Evolutionary conservation across 2,329 filamentous ascomycete species (phyloP), one percentile per base, ranked within the genome.

Genomic region (Anthostomella pinea): DNA sequence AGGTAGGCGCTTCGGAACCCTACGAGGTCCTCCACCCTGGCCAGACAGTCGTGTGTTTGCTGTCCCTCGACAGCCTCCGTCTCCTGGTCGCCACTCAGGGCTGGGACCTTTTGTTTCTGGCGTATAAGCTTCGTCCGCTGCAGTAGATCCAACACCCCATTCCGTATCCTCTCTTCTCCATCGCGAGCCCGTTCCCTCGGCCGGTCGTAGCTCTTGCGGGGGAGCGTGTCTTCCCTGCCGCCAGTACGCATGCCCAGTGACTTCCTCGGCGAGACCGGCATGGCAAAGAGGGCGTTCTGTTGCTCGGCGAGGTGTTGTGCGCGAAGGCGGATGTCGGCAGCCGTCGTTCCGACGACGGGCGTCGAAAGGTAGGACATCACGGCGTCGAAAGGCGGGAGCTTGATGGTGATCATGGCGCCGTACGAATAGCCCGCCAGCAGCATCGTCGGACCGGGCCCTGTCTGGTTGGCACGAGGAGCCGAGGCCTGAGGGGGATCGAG

Each of bases 361-460:
- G 64, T 58, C 6, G 64, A 56, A 49, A 93, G 88, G 1, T 73
- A 63, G 2, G 70, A 59, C 16, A 87, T 62, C 18, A 94, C 77
- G 0, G 69, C 62, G 8, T 68, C 59, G 22, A 83, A 63, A 0
- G 79, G 69, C 0, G 88, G 87, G 0, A 95, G 72, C 39, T 83
- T 79, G 1, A 77, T 80, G 2, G 87, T 81, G 24, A 97, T 77
- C 55, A 95, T 75, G 4, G 88, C 87, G 27, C 93, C 93, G 60
- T 96, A 96, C 0, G 89, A 95, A 60, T 96, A 96, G 9, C 90
- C 90, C 2, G 77, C 83, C 5, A 95, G 53, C 3, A 81, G 55
- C 30, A 69, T 37, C 3, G 62, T 64, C 2, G 46, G 49, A 37
- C 22, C 20, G 48, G 25, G 13, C 13, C 25, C 8, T 27, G 9